These are phyloP conservation scores for Endothia cerciana DNA, from an alignment of 2,329 filamentous ascomycete species.

Conservation along the genomic window DNA sequence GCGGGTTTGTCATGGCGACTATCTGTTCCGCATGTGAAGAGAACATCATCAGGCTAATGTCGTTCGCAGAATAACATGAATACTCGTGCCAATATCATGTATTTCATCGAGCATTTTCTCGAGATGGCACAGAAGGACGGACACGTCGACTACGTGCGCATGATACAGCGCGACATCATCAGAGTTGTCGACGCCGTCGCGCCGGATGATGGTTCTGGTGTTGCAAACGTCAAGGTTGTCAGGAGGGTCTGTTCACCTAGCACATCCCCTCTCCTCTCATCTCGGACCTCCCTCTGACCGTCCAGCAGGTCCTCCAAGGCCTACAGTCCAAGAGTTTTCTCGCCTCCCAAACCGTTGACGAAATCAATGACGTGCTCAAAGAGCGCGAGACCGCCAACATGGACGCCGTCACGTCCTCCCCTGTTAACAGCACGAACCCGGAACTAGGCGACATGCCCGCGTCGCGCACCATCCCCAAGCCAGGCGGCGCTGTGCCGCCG, in stretches of 20 bases:
- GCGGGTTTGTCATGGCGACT: conserved; percentile 54
- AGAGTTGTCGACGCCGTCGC: conserved; percentile 91
- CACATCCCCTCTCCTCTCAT: neutral
- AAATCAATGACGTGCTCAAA: conserved; percentile 83
- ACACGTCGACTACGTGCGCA: conserved; percentile 81
- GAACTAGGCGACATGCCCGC: conserved; percentile 47
- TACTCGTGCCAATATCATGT: conserved; percentile 97
- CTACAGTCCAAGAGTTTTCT: conserved; percentile 75
- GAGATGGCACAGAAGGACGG: conserved; percentile 79
- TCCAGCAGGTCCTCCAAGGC: conserved; percentile 65
- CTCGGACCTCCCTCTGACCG: too few species aligned
- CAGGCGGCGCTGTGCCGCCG: conserved; percentile 34
- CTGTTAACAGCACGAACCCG: conserved; percentile 46
- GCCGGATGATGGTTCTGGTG: conserved; percentile 82
- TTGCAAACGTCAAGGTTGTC: conserved; percentile 92
- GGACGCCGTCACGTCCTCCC: conserved; percentile 57
- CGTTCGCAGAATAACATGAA: conserved; percentile 83
- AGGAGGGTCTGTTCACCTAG: conserved; percentile 61
- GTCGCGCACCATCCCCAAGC: conserved; percentile 45
- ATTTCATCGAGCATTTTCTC: conserved; percentile 94
- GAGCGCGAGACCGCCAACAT: conserved; percentile 71
- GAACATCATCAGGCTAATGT: conserved; percentile 26
- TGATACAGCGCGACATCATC: conserved; percentile 94
- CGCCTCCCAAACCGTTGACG: conserved; percentile 71
- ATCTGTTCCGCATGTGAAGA: neutral